phyloP scores from a whole-genome alignment of 2,329 filamentous ascomycete species.

The Bipolaris sorokiniana region DNA sequence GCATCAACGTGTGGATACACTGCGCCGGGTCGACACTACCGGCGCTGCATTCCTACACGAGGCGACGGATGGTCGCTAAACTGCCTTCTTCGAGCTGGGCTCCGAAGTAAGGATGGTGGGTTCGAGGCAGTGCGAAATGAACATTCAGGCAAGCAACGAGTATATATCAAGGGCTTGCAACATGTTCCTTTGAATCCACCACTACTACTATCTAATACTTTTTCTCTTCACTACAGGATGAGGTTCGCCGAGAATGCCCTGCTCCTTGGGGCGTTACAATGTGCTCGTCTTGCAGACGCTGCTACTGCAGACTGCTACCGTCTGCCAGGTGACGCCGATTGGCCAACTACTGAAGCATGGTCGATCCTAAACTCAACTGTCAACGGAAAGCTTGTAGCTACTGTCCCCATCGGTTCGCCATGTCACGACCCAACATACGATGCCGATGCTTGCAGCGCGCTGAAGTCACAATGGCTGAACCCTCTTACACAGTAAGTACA shows the following conservation, averaged over 20 bases:
- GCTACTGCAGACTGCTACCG: slow-evolving; percentile 13
- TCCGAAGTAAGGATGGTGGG: slow-evolving; percentile 8
- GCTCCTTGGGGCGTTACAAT: slow-evolving; percentile 7
- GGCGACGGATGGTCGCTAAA: background rate
- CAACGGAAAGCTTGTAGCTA: slow-evolving; percentile 47
- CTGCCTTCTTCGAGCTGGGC: slow-evolving; percentile 6
- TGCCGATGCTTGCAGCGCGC: slow-evolving; percentile 19
- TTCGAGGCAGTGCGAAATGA: slow-evolving; percentile 6
- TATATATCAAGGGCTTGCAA: slow-evolving; percentile 8
- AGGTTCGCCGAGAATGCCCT: slow-evolving; percentile 8
- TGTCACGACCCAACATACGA: slow-evolving; percentile 42
- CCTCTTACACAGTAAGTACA: slow-evolving; percentile 27
- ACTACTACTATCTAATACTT: background rate
- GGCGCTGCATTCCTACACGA: slow-evolving; percentile 8
- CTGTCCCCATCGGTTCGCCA: slow-evolving; percentile 48
- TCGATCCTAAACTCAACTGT: slow-evolving; percentile 47
- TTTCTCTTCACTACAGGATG: slow-evolving; percentile 4
- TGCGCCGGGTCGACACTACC: slow-evolving; percentile 3
- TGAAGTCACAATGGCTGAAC: slow-evolving; percentile 25
- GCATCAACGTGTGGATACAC: slow-evolving; percentile 4
- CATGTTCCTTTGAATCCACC: background rate
- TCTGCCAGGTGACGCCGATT: slow-evolving; percentile 45
- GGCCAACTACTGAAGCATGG: slow-evolving; percentile 46
- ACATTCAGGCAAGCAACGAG: slow-evolving; percentile 1
- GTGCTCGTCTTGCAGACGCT: slow-evolving; percentile 3